These are phyloP conservation scores for Colletotrichum godetiae DNA, from an alignment of 2,329 filamentous ascomycete genomes.

Conservation along the genomic window DNA sequence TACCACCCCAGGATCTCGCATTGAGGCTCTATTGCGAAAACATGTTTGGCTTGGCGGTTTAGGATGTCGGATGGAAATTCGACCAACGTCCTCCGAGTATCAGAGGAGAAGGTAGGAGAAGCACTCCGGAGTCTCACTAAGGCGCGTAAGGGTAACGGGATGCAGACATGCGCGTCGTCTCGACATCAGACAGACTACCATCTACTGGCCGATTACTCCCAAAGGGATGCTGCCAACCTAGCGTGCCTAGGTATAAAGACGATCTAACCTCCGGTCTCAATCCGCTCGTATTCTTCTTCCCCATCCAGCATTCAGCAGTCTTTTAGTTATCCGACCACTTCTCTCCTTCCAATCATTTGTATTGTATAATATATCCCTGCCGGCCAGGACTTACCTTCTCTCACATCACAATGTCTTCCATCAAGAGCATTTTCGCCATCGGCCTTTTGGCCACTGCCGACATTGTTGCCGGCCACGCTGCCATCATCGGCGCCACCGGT, in stretches of 20 bases:
- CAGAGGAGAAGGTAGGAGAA: not conserved
- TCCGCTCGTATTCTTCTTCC: not conserved
- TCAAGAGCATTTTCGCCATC: constrained; percentile 51
- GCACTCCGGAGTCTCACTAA: not conserved
- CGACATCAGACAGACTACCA: constrained; percentile 25
- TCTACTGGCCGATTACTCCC: not conserved
- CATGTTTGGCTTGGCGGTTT: constrained; percentile 33
- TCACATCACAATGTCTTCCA: constrained; percentile 42
- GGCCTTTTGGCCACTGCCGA: constrained; percentile 64
- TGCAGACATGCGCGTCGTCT: constrained; percentile 10
- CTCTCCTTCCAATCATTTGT: constrained; percentile 30
- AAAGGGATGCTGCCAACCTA: not conserved
- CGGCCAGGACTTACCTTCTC: constrained; percentile 33
- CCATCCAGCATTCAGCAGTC: constrained; percentile 25
- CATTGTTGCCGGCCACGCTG: constrained; percentile 70
- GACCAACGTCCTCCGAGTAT: not conserved
- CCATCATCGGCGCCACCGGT: constrained; percentile 68
- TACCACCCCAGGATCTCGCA: constrained; percentile 3
- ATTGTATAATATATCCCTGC: constrained; percentile 34
- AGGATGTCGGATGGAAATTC: constrained; percentile 10
- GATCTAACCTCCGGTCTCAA: not conserved
- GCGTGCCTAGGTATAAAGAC: constrained; percentile 32
- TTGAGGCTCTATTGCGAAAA: constrained; percentile 10
- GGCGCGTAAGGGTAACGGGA: not conserved
- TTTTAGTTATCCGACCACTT: constrained; percentile 13